Percentiles rank a stretch among this genome's conserved stretches.
Evolutionary conservation across 768 basidiomycete genomes (phyloP).

Genomic region (Mycena haematopus): DNA sequence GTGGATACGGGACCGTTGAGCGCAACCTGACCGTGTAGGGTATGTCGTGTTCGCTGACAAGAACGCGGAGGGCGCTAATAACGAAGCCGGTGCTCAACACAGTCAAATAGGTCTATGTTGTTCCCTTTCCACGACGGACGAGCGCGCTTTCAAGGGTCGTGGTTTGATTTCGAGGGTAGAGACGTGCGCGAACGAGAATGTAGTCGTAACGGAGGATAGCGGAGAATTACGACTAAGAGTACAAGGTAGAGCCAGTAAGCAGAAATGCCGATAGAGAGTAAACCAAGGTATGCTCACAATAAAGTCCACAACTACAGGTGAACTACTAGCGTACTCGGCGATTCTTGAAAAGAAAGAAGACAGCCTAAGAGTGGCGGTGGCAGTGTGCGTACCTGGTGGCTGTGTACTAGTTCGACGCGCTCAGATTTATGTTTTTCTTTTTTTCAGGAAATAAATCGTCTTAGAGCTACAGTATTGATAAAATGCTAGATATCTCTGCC

Average conservation of each 20-base stretch:
- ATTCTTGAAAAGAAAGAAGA: too few species aligned
- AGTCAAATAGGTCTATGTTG: conserved; percentile 14
- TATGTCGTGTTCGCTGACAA: conserved; percentile 7
- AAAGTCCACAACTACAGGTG: too few species aligned
- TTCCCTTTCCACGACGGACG: background rate
- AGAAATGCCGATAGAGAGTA: background rate
- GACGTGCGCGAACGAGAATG: background rate
- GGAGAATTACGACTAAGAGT: background rate
- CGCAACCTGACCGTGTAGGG: background rate
- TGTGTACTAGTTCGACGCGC: too few species aligned
- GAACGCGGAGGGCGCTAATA: conserved; percentile 3
- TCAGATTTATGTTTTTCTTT: too few species aligned
- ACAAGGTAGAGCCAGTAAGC: background rate
- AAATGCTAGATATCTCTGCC: too few species aligned
- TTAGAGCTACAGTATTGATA: too few species aligned
- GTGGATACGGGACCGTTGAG: background rate
- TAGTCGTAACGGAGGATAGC: background rate
- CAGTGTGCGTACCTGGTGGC: too few species aligned
- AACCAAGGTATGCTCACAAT: too few species aligned
- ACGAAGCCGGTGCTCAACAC: conserved; percentile 15
- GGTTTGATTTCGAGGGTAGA: background rate
- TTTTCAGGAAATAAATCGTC: too few species aligned
- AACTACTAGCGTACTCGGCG: too few species aligned
- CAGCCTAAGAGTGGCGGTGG: too few species aligned
- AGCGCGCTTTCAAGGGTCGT: background rate